A percentile compares a stretch with the other conserved stretches of the same genome.
Conservation (phyloP, 371 early-diverging fungal species). For the Mortierella sp. region DNA sequence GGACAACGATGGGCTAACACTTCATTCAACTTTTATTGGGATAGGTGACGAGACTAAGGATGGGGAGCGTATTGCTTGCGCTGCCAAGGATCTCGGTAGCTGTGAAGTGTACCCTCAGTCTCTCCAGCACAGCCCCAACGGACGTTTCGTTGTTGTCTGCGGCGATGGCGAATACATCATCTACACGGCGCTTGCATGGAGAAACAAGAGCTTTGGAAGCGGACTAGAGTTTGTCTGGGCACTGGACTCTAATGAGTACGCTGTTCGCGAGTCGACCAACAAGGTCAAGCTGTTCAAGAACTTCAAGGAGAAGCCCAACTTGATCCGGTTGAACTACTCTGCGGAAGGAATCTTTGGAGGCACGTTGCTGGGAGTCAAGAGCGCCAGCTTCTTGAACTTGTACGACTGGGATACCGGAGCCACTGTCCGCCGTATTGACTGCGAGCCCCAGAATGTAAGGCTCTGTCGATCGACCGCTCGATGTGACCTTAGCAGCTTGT, state of each 20-base stretch:
- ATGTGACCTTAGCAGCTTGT: neutral
- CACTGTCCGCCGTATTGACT: constrained; percentile 95
- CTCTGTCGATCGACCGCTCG: neutral
- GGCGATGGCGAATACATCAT: constrained; percentile 99
- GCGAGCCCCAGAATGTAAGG: constrained; percentile 83
- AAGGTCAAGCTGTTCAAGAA: constrained; percentile 91
- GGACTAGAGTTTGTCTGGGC: constrained; percentile 98
- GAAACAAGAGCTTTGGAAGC: constrained; percentile 98
- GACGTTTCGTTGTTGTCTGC: constrained; percentile 97
- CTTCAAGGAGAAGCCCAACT: constrained; percentile 89
- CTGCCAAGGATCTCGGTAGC: constrained; percentile 95
- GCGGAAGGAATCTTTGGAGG: constrained; percentile 97
- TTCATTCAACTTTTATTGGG: neutral
- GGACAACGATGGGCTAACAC: neutral
- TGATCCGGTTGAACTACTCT: constrained; percentile 79
- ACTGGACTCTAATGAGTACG: constrained; percentile 93
- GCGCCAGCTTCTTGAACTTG: constrained; percentile 88
- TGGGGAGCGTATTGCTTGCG: constrained; percentile 90
- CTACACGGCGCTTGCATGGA: constrained; percentile 99
- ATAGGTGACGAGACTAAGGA: constrained; percentile 85
- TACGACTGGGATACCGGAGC: constrained; percentile 97
- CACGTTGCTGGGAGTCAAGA: constrained; percentile 89
- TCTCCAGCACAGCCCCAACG: constrained; percentile 97
- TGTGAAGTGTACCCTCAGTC: constrained; percentile 98
- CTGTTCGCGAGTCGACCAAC: constrained; percentile 92